A percentile compares a stretch with the other conserved stretches of the same genome.
Evolutionary conservation across 2,329 filamentous ascomycete species (phyloP).

Genomic region (Neurospora crassa): DNA sequence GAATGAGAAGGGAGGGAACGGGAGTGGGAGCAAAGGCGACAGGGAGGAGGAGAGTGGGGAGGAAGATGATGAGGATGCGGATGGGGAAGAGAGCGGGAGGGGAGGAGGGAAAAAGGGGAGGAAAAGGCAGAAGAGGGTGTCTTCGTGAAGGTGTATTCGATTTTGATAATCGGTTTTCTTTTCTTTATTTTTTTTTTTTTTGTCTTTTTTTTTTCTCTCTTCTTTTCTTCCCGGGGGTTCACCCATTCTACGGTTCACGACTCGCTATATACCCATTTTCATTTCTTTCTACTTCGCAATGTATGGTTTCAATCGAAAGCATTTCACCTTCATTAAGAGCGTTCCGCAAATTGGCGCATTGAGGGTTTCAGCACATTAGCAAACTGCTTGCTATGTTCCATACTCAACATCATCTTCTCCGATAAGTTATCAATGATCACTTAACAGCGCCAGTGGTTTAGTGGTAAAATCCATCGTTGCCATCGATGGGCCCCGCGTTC

Average conservation of each 20-base stretch:
- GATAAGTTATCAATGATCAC: neutral
- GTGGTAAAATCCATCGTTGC: conserved; percentile 45
- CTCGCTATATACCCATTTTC: neutral
- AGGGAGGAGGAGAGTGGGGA: conserved; percentile 33
- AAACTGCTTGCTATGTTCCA: no score
- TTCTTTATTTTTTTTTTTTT: no score
- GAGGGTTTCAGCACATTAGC: no score
- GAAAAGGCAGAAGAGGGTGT: conserved; percentile 14
- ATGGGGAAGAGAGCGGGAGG: conserved; percentile 8
- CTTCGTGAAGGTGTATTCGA: neutral
- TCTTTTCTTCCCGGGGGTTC: neutral
- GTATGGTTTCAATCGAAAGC: neutral
- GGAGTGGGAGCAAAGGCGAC: conserved; percentile 19
- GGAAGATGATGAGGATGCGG: conserved; percentile 24
- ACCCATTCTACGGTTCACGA: neutral
- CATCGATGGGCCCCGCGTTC: conserved; percentile 35
- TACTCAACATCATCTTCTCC: neutral
- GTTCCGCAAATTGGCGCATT: neutral
- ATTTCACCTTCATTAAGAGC: neutral
- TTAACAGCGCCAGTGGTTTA: conserved; percentile 29
- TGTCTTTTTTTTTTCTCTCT: no score
- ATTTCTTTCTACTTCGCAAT: neutral
- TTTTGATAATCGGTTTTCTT: neutral
- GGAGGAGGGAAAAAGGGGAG: conserved; percentile 6
- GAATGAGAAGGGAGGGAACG: conserved; percentile 48